Percentiles rank a stretch among this genome's conserved stretches.
These are phyloP conservation scores for Cladophialophora immunda DNA, from an alignment of 2,329 filamentous ascomycete genomes.

Conservation along the genomic window DNA sequence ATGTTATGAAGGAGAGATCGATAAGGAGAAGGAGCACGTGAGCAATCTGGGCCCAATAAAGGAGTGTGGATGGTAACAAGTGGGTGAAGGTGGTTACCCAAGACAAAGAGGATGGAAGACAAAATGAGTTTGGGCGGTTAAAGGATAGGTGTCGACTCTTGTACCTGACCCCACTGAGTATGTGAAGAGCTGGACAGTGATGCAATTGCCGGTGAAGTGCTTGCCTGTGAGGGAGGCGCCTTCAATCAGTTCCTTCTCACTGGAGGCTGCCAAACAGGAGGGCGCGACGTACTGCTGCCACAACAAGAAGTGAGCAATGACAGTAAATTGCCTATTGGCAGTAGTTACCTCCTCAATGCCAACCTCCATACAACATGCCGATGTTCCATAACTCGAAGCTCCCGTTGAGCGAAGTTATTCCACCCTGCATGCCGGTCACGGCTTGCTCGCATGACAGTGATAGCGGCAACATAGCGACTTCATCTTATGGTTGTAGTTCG, in stretches of 20 bases:
- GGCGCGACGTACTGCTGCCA: slow-evolving; percentile 10
- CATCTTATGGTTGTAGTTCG: background rate
- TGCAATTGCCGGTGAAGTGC: background rate
- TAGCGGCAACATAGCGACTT: background rate
- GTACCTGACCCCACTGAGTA: slow-evolving; percentile 3
- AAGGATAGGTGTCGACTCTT: slow-evolving; percentile 4
- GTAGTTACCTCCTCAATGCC: background rate
- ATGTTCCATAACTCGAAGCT: background rate
- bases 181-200: background rate
- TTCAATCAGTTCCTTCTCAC: slow-evolving; percentile 15
- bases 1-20: background rate
- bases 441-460: background rate
- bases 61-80: background rate
- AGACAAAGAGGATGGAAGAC: slow-evolving; percentile 15
- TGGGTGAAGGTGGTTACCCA: slow-evolving; percentile 19
- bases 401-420: background rate
- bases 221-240: slow-evolving; percentile 6
- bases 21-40: background rate
- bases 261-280: slow-evolving; percentile 7
- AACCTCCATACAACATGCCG: background rate
- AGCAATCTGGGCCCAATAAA: slow-evolving; percentile 12
- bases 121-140: background rate
- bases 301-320: background rate
- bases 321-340: slow-evolving; percentile 3
- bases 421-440: background rate